phyloP scores from a whole-genome alignment of 2,329 filamentous ascomycete genomes.

The Aspergillus hiratsukae region DNA sequence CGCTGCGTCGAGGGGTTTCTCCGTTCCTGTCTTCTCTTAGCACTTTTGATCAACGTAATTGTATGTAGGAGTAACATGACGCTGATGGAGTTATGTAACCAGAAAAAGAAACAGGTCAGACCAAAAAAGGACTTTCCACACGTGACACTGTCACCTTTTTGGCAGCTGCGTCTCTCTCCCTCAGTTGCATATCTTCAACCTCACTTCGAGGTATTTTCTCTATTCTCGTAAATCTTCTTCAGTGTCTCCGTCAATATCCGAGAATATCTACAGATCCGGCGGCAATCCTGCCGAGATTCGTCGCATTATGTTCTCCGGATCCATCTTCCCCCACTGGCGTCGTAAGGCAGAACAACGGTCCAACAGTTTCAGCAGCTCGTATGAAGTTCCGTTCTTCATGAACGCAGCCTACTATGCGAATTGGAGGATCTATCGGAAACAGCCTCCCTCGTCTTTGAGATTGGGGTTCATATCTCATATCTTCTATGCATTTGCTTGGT shows the following conservation, averaged over 20 bases:
- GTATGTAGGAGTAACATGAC: not conserved
- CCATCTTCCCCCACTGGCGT: conserved; percentile 22
- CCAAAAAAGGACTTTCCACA: conserved; percentile 11
- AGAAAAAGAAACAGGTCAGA: not conserved
- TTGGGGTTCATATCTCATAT: conserved; percentile 74
- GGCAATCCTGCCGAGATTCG: not conserved
- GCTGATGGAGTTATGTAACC: not conserved
- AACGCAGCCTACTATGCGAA: conserved; percentile 87
- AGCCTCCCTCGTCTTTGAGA: conserved; percentile 69
- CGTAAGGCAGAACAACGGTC: conserved; percentile 22
- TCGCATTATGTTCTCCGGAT: conserved; percentile 17
- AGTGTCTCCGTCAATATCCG: not conserved
- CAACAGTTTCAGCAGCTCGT: conserved; percentile 19
- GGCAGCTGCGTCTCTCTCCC: conserved; percentile 6
- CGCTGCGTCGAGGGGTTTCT: not conserved
- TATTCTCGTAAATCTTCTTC: conserved; percentile 1
- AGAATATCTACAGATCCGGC: not conserved
- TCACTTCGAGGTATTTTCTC: not conserved
- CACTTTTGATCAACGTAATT: not conserved
- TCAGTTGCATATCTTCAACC: conserved; percentile 2
- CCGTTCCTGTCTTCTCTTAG: not conserved
- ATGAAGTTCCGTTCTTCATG: conserved; percentile 40
- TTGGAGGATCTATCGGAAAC: conserved; percentile 65
- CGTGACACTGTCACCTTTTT: conserved; percentile 15
- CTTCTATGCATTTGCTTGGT: conserved; percentile 75